phyloP scores from a whole-genome alignment of 768 basidiomycete genomes.

The Russula earlei region DNA sequence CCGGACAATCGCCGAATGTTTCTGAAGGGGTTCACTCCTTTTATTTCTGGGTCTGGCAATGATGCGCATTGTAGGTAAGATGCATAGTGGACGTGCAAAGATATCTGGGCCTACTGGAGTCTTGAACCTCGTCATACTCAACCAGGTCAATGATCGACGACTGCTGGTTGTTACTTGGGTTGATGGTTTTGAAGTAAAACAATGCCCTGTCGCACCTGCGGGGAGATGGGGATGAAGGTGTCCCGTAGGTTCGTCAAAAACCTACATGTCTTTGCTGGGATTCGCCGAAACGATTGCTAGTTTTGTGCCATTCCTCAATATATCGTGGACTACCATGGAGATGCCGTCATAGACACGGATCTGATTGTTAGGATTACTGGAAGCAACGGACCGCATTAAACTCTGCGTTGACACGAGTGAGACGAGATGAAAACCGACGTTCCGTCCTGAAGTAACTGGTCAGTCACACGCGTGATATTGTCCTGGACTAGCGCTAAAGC shows the following conservation, averaged over 20 bases:
- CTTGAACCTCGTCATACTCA: not conserved
- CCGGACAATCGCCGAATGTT: not conserved
- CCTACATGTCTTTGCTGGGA: not conserved
- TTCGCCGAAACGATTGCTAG: not conserved
- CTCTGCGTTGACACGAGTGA: not conserved
- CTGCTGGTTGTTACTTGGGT: not conserved
- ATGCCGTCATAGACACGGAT: not conserved
- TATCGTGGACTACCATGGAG: not conserved
- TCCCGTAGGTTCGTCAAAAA: not conserved
- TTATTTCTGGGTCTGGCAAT: not conserved
- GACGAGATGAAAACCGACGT: not conserved
- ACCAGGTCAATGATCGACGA: not conserved
- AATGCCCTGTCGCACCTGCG: not conserved
- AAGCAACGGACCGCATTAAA: not conserved
- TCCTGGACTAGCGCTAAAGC: not conserved
- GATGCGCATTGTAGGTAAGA: not conserved
- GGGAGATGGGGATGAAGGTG: not conserved
- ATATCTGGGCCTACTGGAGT: too few species aligned
- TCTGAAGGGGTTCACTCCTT: not conserved
- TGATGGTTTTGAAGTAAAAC: not conserved
- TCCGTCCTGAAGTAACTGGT: not conserved
- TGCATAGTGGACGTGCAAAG: too few species aligned
- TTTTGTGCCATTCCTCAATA: not conserved
- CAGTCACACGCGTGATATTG: not conserved
- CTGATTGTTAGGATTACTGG: not conserved